These are phyloP conservation scores for Guadua angustifolia DNA, from an alignment of 176 grass and related monocot species.

Conservation along the genomic window DNA sequence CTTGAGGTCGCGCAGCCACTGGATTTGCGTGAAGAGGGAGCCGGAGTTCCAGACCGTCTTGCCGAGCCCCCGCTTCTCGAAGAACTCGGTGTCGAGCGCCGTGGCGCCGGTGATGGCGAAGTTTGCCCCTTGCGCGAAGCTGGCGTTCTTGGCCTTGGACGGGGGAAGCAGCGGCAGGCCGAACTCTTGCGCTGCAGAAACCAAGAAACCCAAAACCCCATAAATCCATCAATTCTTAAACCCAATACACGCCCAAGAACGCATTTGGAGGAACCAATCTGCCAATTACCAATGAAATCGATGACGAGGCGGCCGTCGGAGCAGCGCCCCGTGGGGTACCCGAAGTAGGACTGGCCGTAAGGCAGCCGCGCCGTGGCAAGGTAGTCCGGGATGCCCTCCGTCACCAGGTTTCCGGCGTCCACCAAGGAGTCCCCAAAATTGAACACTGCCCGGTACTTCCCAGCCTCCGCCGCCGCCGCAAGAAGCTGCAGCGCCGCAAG, in stretches of 20 bases:
- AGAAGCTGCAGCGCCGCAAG: conserved; percentile 7
- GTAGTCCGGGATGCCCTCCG: conserved; percentile 56
- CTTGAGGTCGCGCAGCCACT: conserved; percentile 83
- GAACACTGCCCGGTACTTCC: conserved; percentile 61
- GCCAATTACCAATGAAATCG: conserved; percentile 65
- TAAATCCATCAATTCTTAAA: conserved; percentile 1
- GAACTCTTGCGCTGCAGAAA: conserved; percentile 61
- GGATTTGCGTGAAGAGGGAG: conserved; percentile 79
- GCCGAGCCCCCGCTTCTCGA: conserved; percentile 63
- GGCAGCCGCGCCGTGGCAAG: conserved; percentile 57
- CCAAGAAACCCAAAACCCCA: neutral
- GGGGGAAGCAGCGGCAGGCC: conserved; percentile 74
- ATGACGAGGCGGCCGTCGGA: conserved; percentile 70
- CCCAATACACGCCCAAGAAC: neutral
- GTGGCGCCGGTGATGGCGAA: conserved; percentile 90
- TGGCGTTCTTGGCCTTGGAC: conserved; percentile 70
- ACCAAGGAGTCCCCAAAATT: conserved; percentile 76
- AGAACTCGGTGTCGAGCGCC: conserved; percentile 74
- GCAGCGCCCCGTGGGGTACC: conserved; percentile 67
- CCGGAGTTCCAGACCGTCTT: conserved; percentile 72
- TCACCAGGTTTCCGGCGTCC: conserved; percentile 72
- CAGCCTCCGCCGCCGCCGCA: neutral
- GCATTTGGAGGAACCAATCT: neutral
- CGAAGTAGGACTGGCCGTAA: conserved; percentile 62
- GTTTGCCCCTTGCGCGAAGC: conserved; percentile 73